phyloP scores from a whole-genome alignment of 1,284 basidiomycete species.

The Xanthoconium separans region DNA sequence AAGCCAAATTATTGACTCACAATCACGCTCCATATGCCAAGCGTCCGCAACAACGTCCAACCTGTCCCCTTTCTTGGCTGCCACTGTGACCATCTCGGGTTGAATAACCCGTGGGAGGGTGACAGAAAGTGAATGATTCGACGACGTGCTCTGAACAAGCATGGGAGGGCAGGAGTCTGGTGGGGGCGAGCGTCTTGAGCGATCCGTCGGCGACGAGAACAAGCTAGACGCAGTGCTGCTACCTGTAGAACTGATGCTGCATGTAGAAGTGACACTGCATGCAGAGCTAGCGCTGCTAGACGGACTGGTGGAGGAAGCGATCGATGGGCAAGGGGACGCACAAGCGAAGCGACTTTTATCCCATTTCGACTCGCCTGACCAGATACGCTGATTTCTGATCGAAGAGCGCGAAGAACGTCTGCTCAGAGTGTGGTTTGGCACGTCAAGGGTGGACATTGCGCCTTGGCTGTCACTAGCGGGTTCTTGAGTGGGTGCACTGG shows the following conservation, averaged over 20 bases:
- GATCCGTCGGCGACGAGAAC: conserved; percentile 38
- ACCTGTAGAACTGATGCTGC: conserved; percentile 17
- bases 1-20: conserved; percentile 34
- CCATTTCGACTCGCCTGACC: conserved; percentile 26
- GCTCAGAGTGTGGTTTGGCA: conserved; percentile 25
- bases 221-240: conserved; percentile 12
- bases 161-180: conserved; percentile 40
- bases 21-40: conserved; percentile 54
- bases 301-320: conserved; percentile 22
- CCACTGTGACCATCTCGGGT: conserved; percentile 57
- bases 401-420: conserved; percentile 33
- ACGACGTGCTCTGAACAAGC: conserved; percentile 36
- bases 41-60: conserved; percentile 54
- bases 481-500: conserved; percentile 15
- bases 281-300: conserved; percentile 24
- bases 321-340: conserved; percentile 30
- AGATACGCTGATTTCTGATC: conserved; percentile 24
- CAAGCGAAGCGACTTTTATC: conserved; percentile 31
- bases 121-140: conserved; percentile 38
- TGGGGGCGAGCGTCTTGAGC: conserved; percentile 37
- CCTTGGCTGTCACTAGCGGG: conserved; percentile 15
- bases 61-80: conserved; percentile 51
- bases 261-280: conserved; percentile 26
- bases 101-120: conserved; percentile 43
- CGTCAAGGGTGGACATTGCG: conserved; percentile 28